Base-by-base conservation (phyloP, 805 yeast species). In the Priceomyces medius region DNA sequence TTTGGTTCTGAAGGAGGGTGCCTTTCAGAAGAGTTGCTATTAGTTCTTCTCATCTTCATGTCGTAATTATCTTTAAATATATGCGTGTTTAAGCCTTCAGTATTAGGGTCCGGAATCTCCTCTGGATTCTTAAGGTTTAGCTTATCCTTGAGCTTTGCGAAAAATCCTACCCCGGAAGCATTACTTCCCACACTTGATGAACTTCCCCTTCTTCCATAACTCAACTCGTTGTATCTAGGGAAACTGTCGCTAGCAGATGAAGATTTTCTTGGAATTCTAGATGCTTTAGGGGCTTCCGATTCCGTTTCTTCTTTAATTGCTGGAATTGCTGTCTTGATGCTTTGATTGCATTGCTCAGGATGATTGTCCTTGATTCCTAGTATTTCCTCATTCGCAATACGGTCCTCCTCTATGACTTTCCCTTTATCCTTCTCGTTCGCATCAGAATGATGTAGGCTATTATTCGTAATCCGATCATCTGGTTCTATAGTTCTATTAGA, bases 61-160 rank as follows among this genome's bases (percentile, higher is more conserved):
- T 39, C 42, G 38, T 54, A 55, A 40, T 54, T 46, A 7, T 45
- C 47, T 40, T 53, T 57, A 44, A 54, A 57, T 2, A 51, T 17
- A 7, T 46, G 37, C 3, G 35, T 31, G 14, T 36, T 34, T 3
- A 39, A 26, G 5, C 44, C 38, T 2, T 38, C 27, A 8, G 35
- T 43, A 17, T 39, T 35, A 3, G 46, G 19, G 13, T 7, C 28
- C 16, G 31, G 13, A 10, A 26, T 26, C 9, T 34, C 36, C 3
- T 31, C 28, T 10, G 9, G 17, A 14, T 44, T 42, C 49, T 48
- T 54, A 31, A 51, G 59, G 43, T 33, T 21, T 31, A 67, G 54
- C 43, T 60, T 64, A 12, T 56, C 66, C 45, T 68, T 69, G 20
- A 68, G 46, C 42, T 65, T 68, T 31, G 68, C 58, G 42, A 68